Base-by-base conservation (phyloP, 257 asterid species). In the Orobanche coerulescens region DNA sequence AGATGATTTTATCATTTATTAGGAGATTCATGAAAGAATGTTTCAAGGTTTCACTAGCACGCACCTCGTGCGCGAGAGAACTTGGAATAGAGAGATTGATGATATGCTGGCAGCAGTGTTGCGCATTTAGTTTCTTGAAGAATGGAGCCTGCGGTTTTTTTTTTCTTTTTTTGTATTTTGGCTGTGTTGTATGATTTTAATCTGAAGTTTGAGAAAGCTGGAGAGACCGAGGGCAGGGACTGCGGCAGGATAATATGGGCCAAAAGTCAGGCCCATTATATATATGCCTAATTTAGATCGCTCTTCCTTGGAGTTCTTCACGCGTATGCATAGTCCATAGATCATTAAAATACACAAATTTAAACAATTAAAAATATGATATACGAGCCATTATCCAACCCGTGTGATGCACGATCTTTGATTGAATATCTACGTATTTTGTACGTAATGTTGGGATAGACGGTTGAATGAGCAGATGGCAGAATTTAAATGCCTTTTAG, bases 31-130 rank as follows among this genome's bases (percentile, higher is more conserved):
- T 4, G 14, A 49, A 26, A 13, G 14, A 28, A 53, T 52, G 43
- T 5, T 22, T 12, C 13, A 16, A 0, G 66, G 30, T 58, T 51
- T 37, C 2, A 49, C 46, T 9, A 46, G 60, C 26, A 31, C 66
- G 52, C 46, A 66, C 71, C 74, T n/a, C n/a, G n/a, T 50, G 39
- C 18, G 58, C 42, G 51, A 37, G 20, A 47, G 14, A 51, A 48
- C 46, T 5, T 1, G 51, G 39, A 20, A 42, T 15, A 11, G 53
- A 39, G 66, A 72, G 51, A 33, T 23, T 16, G 15, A 34, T 63
- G 53, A 75, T 67, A 44, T 43, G 62, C 44, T 39, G 57, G 37
- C 51, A 67, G 36, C 28, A 14, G 48, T 13, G 13, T 12, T 12
- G 22, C 22, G 52, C 36, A 19, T 25, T 18, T 2, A 37, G 70